These are phyloP conservation scores for Termitomyces sp. DNA, from an alignment of 768 basidiomycete genomes.

Conservation along the genomic window DNA sequence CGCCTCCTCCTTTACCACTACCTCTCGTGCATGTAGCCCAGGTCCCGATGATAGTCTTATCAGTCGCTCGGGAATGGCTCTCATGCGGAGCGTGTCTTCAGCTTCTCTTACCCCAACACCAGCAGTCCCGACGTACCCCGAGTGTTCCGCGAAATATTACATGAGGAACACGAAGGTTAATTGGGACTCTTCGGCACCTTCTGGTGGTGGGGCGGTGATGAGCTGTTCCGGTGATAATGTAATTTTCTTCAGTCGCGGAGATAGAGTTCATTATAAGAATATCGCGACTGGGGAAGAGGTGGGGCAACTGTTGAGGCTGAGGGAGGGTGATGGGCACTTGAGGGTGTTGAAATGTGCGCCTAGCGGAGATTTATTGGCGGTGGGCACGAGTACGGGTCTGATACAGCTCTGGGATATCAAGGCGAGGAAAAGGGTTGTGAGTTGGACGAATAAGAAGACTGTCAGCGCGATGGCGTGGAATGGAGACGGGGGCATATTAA, in stretches of 20 bases:
- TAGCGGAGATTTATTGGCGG: conserved; percentile 39
- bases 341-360: conserved; percentile 24
- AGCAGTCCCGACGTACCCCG: conserved; percentile 22
- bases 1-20: conserved; percentile 20
- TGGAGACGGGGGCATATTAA: conserved; percentile 53
- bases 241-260: conserved; percentile 46
- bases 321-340: conserved; percentile 39
- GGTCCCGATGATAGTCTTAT: conserved; percentile 17
- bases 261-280: conserved; percentile 49
- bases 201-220: conserved; percentile 19
- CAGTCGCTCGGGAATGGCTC: conserved; percentile 15
- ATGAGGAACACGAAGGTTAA: conserved; percentile 19
- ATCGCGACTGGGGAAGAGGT: conserved; percentile 35
- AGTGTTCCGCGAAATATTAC: conserved; percentile 27
- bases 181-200: background rate
- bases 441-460: conserved; percentile 43
- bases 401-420: conserved; percentile 73
- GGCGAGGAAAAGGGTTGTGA: conserved; percentile 45
- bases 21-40: conserved; percentile 19
- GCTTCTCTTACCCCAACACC: conserved; percentile 21
- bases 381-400: conserved; percentile 55
- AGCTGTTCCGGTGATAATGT: conserved; percentile 38
- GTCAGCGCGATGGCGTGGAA: conserved; percentile 65
- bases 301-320: conserved; percentile 44
- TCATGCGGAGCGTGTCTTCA: conserved; percentile 28